Evolutionary conservation across 2,329 filamentous ascomycete genomes (phyloP), one percentile per base, ranked within the genome.

Genomic region (Sordariomycetes sp.): DNA sequence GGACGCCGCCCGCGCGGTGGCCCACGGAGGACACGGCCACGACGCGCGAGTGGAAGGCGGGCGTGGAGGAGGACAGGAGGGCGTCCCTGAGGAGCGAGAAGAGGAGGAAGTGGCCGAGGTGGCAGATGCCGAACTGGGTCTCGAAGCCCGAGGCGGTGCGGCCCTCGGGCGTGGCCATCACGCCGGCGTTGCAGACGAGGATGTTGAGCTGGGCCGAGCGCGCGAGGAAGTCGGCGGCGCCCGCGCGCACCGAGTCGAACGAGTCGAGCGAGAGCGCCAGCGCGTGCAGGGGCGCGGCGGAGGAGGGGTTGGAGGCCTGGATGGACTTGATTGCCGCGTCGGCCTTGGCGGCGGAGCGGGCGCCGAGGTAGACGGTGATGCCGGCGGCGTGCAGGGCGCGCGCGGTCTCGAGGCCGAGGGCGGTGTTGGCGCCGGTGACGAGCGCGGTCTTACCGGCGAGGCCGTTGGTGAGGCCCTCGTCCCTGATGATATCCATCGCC

Each of bases 81-180:
- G 71, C 64, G 0, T 71, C 65, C 28, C 76, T 76, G 32, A 83
- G 68, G 0, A 80, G 70, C 11, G 78, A 68, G 62, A 79, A 76
- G 18, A 83, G 70, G 0, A 82, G 71, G 67, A 82, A 83, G 61
- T 81, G 77, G 10, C 68, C 72, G 1, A 84, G 67, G 63, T 83
- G 74, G 64, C 82, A 82, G 7, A 72, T 76, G 37, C 73, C 79
- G 60, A 83, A 76, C 59, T 82, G 79, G 0, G 65, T 64, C 62
- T 68, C 67, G 35, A 63, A 61, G 12, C 65, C 66, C n/a, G 67
- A 65, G 0, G 40, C 56, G 5, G 62, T 64, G 20, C 60, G 53
- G 5, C 54, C 55, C 34, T 61, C 58, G 16, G 61, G 62, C 12
- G 62, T 55, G 3, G 57, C 54, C 59, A 63, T 61, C 25, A 63